Evolutionary conservation across 352 stramenopile genomes (phyloP), one percentile per base, ranked within the genome.

Genomic region (Phytophthora melonis): DNA sequence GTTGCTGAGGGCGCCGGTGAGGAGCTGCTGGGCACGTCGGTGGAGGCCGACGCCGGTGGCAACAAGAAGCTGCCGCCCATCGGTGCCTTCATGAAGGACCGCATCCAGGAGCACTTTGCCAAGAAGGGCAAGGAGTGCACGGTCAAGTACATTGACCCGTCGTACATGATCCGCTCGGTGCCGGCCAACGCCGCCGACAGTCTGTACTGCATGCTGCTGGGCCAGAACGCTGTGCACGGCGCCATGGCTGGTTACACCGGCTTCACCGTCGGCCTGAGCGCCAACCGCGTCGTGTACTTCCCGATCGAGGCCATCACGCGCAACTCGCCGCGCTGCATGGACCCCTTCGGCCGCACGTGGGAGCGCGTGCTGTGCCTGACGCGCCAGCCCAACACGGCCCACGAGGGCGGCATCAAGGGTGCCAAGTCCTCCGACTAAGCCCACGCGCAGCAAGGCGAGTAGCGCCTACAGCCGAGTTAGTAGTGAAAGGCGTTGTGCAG

Each of bases 101-200:
- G 96, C 60, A 96, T 99, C 52, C 87, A 95, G 68, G 78, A 97
- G 50, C 95, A 99, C 78, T 99, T 99, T 77, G 88, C 96, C 58
- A 94, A 74, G 66, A 93, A 85, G 66, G 89, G 86, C 75, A 95
- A 92, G 77, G 83, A 85, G 58, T 93, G 76, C 52, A 99, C 96
- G 58, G 91, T 99, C 61, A 99, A 99, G 84, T 99, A 99, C 85
- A 99, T 99, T 80, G 97, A 99, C 80, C 97, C 97, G 63, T 98
- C 94, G 50, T 99, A 99, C 83, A 99, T 98, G 93, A 98, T 99
- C 75, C 94, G 91, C 60, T 91, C 81, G 64, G 94, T 99, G 68
- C 89, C 97, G 25, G 95, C 97, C 32, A 99, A 98, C 75, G 90
- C 94, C 23, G 92, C 92, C 47, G 97, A 99, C 63, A 93, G 81